Conservation (phyloP, 192 early-diverging fungal species). For the Gamsiella multidivaricata region DNA sequence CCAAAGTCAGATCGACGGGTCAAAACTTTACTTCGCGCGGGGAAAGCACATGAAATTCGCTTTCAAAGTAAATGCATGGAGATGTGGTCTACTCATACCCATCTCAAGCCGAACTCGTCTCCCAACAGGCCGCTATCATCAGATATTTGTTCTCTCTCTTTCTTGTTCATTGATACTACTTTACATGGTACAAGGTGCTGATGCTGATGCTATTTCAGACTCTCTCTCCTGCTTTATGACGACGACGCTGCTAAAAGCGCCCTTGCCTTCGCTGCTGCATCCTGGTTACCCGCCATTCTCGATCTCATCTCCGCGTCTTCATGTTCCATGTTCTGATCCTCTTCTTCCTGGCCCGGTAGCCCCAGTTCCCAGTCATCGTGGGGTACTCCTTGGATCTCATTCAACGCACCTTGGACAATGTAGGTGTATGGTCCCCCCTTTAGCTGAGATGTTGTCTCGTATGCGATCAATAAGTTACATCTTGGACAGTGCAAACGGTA, state of each 20-base stretch:
- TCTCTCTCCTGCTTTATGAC: background rate
- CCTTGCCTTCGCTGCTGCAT: constrained; percentile 32
- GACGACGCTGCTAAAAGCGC: constrained; percentile 18
- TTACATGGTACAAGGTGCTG: too few species aligned
- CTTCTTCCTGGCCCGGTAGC: constrained; percentile 3
- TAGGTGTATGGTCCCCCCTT: constrained; percentile 67
- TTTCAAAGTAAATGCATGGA: too few species aligned
- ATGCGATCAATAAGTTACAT: constrained; percentile 64
- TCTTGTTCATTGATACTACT: too few species aligned
- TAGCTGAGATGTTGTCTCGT: constrained; percentile 61
- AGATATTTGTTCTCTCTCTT: too few species aligned
- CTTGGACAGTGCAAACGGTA: constrained; percentile 52
- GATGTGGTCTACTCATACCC: too few species aligned
- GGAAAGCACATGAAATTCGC: too few species aligned
- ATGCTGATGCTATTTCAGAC: too few species aligned
- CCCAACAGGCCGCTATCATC: too few species aligned
- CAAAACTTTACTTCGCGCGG: too few species aligned
- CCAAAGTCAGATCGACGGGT: too few species aligned
- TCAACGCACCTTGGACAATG: constrained; percentile 65
- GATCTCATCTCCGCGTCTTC: constrained; percentile 10
- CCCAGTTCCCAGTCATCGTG: constrained; percentile 45
- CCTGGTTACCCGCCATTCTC: constrained; percentile 22
- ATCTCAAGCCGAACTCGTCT: too few species aligned
- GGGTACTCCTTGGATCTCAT: constrained; percentile 64
- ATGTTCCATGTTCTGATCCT: background rate